A percentile compares a stretch with the other conserved stretches of the same genome.
Conservation (phyloP, 805 yeast species). For the Sungouiozyma ichnusensis region DNA sequence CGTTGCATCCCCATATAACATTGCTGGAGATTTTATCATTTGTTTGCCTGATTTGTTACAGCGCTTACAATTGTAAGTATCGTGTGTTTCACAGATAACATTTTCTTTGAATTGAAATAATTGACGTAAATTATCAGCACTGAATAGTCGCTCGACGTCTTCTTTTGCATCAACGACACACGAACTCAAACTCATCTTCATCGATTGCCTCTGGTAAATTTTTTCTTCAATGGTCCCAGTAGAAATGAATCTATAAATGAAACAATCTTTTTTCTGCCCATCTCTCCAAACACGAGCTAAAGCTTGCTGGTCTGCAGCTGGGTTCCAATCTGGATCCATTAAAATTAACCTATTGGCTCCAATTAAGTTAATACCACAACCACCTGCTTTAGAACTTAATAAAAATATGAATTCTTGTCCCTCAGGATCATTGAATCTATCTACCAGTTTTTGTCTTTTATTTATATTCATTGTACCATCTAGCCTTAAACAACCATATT, state of each 20-base stretch:
- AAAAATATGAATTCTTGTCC: slow-evolving; percentile 78
- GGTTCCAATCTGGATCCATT: slow-evolving; percentile 95
- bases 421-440: slow-evolving; percentile 81
- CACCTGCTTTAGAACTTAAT: slow-evolving; percentile 93
- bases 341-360: slow-evolving; percentile 89
- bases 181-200: slow-evolving; percentile 85
- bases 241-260: slow-evolving; percentile 83
- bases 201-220: slow-evolving; percentile 89
- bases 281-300: slow-evolving; percentile 98
- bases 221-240: slow-evolving; percentile 96
- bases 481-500: slow-evolving; percentile 69
- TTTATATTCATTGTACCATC: slow-evolving; percentile 91
- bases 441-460: slow-evolving; percentile 88
- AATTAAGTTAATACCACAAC: slow-evolving; percentile 93
- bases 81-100: slow-evolving; percentile 84
- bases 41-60: slow-evolving; percentile 56
- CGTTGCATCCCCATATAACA: slow-evolving; percentile 95
- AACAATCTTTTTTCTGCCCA: slow-evolving; percentile 95
- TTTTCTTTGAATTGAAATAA: slow-evolving; percentile 60
- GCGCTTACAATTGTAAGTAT: slow-evolving; percentile 78
- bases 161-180: slow-evolving; percentile 96
- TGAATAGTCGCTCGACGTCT: slow-evolving; percentile 86
- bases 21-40: slow-evolving; percentile 56
- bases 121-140: slow-evolving; percentile 67
- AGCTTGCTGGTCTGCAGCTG: slow-evolving; percentile 97